These are phyloP conservation scores for Pseudopediastrum boryanum DNA, from an alignment of 139 green algal genomes.

Conservation along the genomic window DNA sequence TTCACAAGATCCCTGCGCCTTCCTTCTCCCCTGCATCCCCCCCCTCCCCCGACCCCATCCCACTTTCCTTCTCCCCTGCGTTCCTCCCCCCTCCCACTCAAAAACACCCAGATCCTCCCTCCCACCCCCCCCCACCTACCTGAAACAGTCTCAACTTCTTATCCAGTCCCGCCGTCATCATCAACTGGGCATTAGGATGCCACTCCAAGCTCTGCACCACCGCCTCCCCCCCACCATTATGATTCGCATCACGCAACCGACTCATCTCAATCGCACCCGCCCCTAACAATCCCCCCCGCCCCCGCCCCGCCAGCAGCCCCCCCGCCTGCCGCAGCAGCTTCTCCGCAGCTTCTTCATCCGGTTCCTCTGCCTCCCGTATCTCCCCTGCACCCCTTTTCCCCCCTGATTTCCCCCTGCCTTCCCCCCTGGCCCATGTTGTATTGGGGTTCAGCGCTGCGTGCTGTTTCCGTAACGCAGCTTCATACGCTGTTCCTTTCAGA, in stretches of 20 bases:
- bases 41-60: not conserved
- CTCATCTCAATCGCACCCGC: conserved; percentile 67
- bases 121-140: conserved; percentile 44
- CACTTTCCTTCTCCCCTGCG: not conserved
- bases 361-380: conserved; percentile 10
- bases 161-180: conserved; percentile 91
- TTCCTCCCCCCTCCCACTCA: not conserved
- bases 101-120: not conserved
- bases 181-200: conserved; percentile 83
- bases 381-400: not conserved
- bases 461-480: conserved; percentile 73
- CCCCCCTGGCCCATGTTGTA: conserved; percentile 67
- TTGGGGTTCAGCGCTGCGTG: conserved; percentile 71
- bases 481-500: conserved; percentile 70
- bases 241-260: conserved; percentile 81
- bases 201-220: conserved; percentile 82
- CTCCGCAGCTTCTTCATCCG: conserved; percentile 28
- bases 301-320: conserved; percentile 43
- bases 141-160: conserved; percentile 88
- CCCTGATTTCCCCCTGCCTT: not conserved
- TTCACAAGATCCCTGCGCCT: not conserved
- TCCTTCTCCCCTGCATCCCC: too few relatives aligned
- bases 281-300: conserved; percentile 12
- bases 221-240: conserved; percentile 53
- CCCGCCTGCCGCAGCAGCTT: conserved; percentile 37